Evolutionary conservation across 176 grass and related monocot species (phyloP).

Genomic region (Microstegium vimineum): DNA sequence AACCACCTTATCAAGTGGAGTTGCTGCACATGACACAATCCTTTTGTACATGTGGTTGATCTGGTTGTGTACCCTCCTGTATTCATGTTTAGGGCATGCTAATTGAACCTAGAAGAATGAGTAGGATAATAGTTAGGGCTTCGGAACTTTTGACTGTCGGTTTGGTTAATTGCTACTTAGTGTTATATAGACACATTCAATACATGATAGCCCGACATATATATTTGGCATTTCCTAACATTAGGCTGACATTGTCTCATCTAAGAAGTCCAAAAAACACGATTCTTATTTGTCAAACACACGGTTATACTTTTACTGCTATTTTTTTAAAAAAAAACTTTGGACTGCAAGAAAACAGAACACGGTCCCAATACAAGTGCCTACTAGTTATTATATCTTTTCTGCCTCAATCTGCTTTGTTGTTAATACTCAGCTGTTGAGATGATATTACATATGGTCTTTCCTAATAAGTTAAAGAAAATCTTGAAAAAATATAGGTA

Average conservation of each 20-base stretch:
- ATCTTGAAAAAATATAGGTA: no score
- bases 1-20: not conserved
- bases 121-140: not conserved
- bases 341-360: no score
- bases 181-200: not conserved
- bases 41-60: not conserved
- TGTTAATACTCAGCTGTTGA: no score
- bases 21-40: not conserved
- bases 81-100: no score
- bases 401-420: no score
- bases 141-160: not conserved
- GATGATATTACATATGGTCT: no score
- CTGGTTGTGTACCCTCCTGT: not conserved
- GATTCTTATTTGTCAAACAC: not conserved
- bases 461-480: no score
- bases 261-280: not conserved
- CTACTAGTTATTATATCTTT: no score
- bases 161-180: not conserved
- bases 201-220: not conserved
- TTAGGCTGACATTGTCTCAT: slow-evolving; percentile 6
- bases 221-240: not conserved
- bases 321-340: not conserved
- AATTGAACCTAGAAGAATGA: not conserved
- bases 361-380: no score
- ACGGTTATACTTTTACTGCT: not conserved